Evolutionary conservation across 345 rosid species (phyloP), one percentile per base, ranked within the genome.

Genomic region (Euphorbia tirucalli): DNA sequence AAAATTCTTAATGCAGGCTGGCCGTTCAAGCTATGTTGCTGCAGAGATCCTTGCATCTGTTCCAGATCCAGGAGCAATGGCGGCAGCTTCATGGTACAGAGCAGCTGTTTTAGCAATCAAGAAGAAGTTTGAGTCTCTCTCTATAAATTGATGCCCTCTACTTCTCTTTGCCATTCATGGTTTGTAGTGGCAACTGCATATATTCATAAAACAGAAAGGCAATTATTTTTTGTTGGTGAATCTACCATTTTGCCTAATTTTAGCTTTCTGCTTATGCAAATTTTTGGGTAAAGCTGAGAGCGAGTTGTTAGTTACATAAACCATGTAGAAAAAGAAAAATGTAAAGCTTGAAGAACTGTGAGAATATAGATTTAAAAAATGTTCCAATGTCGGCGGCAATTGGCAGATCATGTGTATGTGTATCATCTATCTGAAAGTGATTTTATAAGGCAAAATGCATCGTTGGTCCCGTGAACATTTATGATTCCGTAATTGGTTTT

Each of bases 11-110:
- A 54, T 32, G 62, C 88, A 94, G 97, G 98, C 93, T 65, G 97
- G 97, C 64, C 85, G 96, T 48, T 90, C 97, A 32, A 81, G 88
- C 79, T 94, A 92, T 59, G 85, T 94, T 43, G 80, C 96, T 0
- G 71, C 76, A 0, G 90, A 85, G 70, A 78, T 83, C 41, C 89
- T 94, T 44, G 84, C 87, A 10, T 68, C 85, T 2, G 95, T 86
- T 72, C 97, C 97, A 22, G 97, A 92, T 78, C 98, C 98, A 0
- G 97, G 97, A 32, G 98, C 98, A 21, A 87, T 94, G 95, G 96
- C 92, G 5, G 93, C 86, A 68, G 95, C 98, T 52, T 73, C 87
- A 28, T 94, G 98, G 98, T 94, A 87, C 78, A 82, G 87, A 74
- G 98, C 98, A 0, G 97, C 95, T 50, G 97, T 96, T 66, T 74